These are phyloP conservation scores for Chlorella ohadii DNA, from an alignment of 139 green algal genomes.

Conservation along the genomic window DNA sequence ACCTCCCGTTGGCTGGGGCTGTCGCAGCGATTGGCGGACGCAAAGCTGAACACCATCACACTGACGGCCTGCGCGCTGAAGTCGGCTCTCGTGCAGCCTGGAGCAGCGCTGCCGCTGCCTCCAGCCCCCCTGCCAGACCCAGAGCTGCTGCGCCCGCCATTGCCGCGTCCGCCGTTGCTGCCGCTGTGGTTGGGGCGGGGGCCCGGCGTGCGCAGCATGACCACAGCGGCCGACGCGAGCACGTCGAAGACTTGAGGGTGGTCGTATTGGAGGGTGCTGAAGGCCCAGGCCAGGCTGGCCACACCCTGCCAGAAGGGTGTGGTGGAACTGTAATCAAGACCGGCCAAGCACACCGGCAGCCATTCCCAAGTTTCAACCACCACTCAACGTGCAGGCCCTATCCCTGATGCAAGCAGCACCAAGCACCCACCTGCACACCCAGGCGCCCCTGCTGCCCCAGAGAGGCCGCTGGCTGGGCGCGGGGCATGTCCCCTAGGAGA, in stretches of 20 bases:
- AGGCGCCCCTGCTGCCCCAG: background rate
- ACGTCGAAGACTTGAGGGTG: conserved; percentile 7
- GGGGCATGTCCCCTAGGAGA: too few species aligned
- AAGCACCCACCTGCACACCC: conserved; percentile 4
- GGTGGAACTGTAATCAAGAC: too few species aligned
- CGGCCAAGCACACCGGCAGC: too few species aligned
- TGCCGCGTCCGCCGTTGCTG: background rate
- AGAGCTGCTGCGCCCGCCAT: background rate
- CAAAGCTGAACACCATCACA: conserved; percentile 13
- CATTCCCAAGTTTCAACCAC: too few species aligned
- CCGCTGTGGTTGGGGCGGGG: background rate
- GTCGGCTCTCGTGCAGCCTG: background rate
- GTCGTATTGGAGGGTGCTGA: conserved; percentile 34
- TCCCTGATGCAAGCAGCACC: too few species aligned
- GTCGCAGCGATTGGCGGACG: conserved; percentile 18
- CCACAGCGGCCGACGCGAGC: background rate
- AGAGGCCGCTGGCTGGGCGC: too few species aligned
- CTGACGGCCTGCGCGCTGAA: conserved; percentile 23
- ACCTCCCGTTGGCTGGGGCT: background rate
- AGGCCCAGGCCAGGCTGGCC: conserved; percentile 35
- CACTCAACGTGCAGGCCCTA: too few species aligned
- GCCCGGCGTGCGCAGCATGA: background rate
- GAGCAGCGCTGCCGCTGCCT: background rate
- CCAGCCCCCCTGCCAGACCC: too few species aligned
- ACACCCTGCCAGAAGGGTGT: conserved; percentile 8